Evolutionary conservation across 2,329 filamentous ascomycete species (phyloP).

Genomic region (Ampelomyces quisqualis): DNA sequence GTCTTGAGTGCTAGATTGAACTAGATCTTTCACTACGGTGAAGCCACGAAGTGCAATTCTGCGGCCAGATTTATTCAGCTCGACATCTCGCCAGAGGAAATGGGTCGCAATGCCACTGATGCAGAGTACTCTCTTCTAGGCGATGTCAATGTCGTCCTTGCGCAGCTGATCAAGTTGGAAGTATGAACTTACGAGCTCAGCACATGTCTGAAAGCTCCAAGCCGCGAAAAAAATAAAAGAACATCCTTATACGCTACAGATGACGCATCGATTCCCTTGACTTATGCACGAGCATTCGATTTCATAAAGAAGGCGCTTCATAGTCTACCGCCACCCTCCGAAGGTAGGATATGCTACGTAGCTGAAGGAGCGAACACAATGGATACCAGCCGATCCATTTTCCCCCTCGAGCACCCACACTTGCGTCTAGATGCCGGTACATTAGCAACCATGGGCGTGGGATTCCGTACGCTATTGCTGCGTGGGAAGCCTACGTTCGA

Average conservation of each 20-base stretch:
- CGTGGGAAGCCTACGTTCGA: slow-evolving; percentile 54
- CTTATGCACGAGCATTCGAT: slow-evolving; percentile 48
- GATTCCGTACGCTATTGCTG: slow-evolving; percentile 60
- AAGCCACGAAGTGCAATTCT: slow-evolving; percentile 56
- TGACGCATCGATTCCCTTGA: slow-evolving; percentile 7
- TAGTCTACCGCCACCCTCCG: slow-evolving; percentile 46
- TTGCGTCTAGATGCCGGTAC: slow-evolving; percentile 60
- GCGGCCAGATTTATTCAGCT: slow-evolving; percentile 57
- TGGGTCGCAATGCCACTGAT: slow-evolving; percentile 54
- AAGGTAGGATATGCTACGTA: slow-evolving; percentile 56
- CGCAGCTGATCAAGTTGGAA: slow-evolving; percentile 52
- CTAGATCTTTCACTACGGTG: slow-evolving; percentile 61
- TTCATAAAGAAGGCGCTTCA: slow-evolving; percentile 55
- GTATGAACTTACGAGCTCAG: slow-evolving; percentile 41
- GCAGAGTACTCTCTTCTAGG: slow-evolving; percentile 54
- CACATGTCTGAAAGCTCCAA: slow-evolving; percentile 41
- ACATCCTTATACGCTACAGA: slow-evolving; percentile 47
- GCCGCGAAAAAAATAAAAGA: slow-evolving; percentile 52
- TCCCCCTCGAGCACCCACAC: slow-evolving; percentile 56
- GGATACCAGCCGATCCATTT: slow-evolving; percentile 60
- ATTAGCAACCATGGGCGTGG: slow-evolving; percentile 61
- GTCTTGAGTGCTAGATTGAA: slow-evolving; percentile 58
- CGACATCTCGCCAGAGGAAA: slow-evolving; percentile 56
- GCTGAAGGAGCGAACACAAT: slow-evolving; percentile 63
- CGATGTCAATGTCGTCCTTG: slow-evolving; percentile 53